These are phyloP conservation scores for Picea sitchensis DNA, from an alignment of 75 land plant genomes.

Conservation along the genomic window DNA sequence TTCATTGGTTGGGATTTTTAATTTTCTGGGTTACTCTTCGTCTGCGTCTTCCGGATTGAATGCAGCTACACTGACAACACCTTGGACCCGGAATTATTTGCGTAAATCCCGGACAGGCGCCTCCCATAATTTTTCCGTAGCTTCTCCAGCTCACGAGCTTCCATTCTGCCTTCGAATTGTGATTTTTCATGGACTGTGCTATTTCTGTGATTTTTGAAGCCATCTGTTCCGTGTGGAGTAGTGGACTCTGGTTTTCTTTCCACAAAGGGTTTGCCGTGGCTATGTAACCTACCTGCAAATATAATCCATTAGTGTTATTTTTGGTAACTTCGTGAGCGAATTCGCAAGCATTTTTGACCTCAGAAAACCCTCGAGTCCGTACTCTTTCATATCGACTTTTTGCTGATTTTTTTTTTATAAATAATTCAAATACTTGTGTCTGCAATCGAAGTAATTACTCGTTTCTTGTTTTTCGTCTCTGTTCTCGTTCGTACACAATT, in stretches of 20 bases:
- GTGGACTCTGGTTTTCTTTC: no score
- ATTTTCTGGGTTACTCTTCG: no score
- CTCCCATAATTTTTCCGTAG: background rate
- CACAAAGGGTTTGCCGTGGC: background rate
- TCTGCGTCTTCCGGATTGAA: background rate
- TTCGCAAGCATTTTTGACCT: background rate
- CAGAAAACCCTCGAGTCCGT: background rate
- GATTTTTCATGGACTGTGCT: background rate
- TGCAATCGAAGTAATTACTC: background rate
- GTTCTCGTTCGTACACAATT: background rate
- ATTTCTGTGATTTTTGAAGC: constrained; percentile 7
- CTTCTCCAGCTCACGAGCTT: constrained; percentile 1
- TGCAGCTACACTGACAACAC: background rate
- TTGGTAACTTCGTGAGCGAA: no score
- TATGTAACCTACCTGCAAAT: background rate
- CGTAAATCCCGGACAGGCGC: constrained; percentile 3
- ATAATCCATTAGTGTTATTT: no score
- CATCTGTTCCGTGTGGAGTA: background rate
- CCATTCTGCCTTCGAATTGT: background rate
- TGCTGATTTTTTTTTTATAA: background rate
- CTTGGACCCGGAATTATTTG: background rate
- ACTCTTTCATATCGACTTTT: background rate
- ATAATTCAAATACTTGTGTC: background rate
- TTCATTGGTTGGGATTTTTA: no score
- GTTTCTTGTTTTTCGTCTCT: constrained; percentile 1